A percentile compares a stretch with the other conserved stretches of the same genome.
Evolutionary conservation across 305 asterid genomes (phyloP).

Genomic region (Solanum hybrid): DNA sequence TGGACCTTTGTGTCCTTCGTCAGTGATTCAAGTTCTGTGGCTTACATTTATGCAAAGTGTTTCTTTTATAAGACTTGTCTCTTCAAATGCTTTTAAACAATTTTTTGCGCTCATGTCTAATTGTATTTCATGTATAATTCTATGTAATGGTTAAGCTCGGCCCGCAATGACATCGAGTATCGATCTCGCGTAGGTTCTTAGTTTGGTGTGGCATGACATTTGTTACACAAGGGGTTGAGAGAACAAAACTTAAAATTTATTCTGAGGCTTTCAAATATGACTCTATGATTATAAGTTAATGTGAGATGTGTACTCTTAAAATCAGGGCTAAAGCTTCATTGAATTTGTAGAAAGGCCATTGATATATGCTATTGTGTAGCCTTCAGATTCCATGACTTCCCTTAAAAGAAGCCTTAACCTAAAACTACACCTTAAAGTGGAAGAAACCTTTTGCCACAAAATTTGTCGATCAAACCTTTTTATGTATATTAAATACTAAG

Average conservation of each 20-base stretch:
- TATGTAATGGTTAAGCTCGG: too few species aligned
- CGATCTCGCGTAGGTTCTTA: too few species aligned
- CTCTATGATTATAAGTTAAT: background rate
- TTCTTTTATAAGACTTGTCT: too few species aligned
- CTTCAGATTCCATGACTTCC: background rate
- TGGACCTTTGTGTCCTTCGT: too few species aligned
- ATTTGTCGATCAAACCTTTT: background rate
- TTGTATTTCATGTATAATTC: too few species aligned
- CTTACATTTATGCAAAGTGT: too few species aligned
- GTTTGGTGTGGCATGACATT: too few species aligned
- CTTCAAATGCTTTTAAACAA: too few species aligned
- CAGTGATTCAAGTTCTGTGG: too few species aligned
- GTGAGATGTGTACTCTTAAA: background rate
- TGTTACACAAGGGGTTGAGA: background rate
- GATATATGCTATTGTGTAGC: background rate
- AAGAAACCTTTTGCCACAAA: background rate
- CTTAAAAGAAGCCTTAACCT: background rate
- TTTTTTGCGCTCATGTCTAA: too few species aligned
- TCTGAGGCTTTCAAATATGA: background rate
- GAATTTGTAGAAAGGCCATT: background rate
- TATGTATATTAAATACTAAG: background rate
- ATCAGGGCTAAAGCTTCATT: background rate
- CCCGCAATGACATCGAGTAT: too few species aligned
- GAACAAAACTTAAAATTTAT: background rate
- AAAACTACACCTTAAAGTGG: background rate